Base-by-base conservation (phyloP, 805 yeast genomes). In the Barnettozyma vustinii region DNA sequence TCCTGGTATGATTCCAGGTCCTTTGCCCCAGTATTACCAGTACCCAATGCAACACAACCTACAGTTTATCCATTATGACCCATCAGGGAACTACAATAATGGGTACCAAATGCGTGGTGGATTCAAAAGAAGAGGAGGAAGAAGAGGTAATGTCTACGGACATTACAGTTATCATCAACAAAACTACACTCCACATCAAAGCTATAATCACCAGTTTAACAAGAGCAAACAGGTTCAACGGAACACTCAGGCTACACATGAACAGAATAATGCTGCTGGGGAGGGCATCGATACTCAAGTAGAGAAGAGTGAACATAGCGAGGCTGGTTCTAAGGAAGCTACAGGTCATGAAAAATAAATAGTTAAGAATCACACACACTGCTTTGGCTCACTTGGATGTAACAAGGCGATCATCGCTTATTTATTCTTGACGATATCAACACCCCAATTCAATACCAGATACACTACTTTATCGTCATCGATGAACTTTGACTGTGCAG, bases 381-480 rank as follows among this genome's bases (percentile, higher is more conserved):
- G 15, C n/a, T 16, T 18, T 36, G 39, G 39, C 12, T 36, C 21
- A 10, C 21, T 36, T 36, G 23, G 16, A 18, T 8, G 41, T 15
- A 39, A 19, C 16, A 39, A 3, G n/a, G n/a, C n/a, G n/a, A 3
- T 9, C 2, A 39, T 20, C 10, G 30, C 41, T 45, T 19, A 55
- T 56, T 57, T 65, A 56, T 74, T 77, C 56, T 88, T 90, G 42
- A 84, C 80, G 51, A 90, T 87, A 58, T 84, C 84, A 59, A 90
- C 88, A 52, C 84, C 79, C 97, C 97, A 91, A 42, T 92, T 86
- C 57, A 88, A 72, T 33, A 79, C 73, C 64, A 87, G 73, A 65
- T 89, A 95, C 45, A 75, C 76, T 20, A 72, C 76, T 58, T 84
- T 81, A 65, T 91, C 97, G 66, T 90, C 97, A 60, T 91, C 97